A percentile compares a stretch with the other conserved stretches of the same genome.
Conservation (phyloP, 1,284 basidiomycete genomes). For the Ustilago xerochloae region DNA sequence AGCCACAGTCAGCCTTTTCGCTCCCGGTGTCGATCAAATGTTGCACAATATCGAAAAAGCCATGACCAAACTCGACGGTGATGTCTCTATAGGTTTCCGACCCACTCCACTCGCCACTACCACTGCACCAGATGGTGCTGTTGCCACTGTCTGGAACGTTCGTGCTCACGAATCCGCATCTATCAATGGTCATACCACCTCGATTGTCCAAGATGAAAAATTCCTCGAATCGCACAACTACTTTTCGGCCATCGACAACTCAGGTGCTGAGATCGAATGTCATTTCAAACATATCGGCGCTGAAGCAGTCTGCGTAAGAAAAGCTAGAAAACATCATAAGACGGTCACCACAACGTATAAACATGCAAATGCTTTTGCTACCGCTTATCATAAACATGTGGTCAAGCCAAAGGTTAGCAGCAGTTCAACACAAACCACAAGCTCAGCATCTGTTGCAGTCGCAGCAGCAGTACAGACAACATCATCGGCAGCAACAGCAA, state of each 20-base stretch:
- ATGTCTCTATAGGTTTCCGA: constrained; percentile 18
- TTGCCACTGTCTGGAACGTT: constrained; percentile 46
- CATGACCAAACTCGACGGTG: constrained; percentile 21
- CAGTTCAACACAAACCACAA: constrained; percentile 9
- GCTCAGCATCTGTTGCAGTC: constrained; percentile 6
- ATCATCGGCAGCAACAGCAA: constrained; percentile 2
- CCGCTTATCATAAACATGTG: constrained; percentile 29
- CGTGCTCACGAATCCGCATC: constrained; percentile 41
- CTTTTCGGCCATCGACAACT: constrained; percentile 23
- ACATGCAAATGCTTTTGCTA: constrained; percentile 30
- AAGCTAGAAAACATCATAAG: constrained; percentile 23
- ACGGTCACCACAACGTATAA: constrained; percentile 30
- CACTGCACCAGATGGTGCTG: constrained; percentile 34
- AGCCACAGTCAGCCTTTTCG: constrained; percentile 34
- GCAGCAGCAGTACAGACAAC: constrained; percentile 5
- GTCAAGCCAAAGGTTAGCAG: constrained; percentile 7
- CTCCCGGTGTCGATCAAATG: constrained; percentile 42
- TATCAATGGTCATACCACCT: constrained; percentile 27
- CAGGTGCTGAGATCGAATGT: constrained; percentile 31
- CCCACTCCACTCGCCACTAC: constrained; percentile 39
- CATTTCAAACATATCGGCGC: constrained; percentile 34
- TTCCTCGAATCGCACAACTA: constrained; percentile 46
- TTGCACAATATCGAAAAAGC: constrained; percentile 17
- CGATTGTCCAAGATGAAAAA: constrained; percentile 26
- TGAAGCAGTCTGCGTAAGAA: constrained; percentile 32